These are phyloP conservation scores for Chlorella ohadii DNA, from an alignment of 139 green algal species.

Conservation along the genomic window DNA sequence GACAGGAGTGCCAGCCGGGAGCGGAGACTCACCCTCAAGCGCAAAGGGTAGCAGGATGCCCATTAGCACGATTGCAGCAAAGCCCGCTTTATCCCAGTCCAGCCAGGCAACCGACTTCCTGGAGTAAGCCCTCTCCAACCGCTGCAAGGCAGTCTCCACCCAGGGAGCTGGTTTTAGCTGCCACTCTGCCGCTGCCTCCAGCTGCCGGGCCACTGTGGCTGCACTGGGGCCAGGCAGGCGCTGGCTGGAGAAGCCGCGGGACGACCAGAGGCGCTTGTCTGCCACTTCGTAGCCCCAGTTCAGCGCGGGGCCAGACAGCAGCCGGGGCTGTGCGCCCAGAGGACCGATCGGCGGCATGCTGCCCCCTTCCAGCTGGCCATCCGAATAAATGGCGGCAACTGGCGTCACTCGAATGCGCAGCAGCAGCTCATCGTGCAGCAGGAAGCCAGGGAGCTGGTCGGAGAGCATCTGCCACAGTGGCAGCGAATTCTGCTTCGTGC, in stretches of 20 bases:
- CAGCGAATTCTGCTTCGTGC: neutral
- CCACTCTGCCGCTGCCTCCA: neutral
- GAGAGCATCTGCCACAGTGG: constrained; percentile 7
- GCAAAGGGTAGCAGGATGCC: neutral
- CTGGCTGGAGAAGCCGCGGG: neutral
- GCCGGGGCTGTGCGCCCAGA: neutral
- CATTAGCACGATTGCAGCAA: neutral
- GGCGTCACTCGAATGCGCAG: neutral
- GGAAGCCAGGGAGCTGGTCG: neutral
- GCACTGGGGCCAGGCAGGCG: neutral
- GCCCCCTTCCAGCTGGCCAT: neutral
- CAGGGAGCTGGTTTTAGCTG: neutral
- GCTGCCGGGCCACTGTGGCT: no score
- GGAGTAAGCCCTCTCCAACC: neutral
- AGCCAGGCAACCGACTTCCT: no score
- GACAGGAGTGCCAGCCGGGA: no score
- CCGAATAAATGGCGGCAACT: neutral
- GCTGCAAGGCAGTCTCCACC: neutral
- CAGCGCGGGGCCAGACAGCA: neutral
- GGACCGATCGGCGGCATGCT: neutral
- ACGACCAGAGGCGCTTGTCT: neutral
- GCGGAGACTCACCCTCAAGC: neutral
- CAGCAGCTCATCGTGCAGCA: constrained; percentile 13
- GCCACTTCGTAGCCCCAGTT: neutral
- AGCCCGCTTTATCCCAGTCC: no score